A percentile compares a stretch with the other conserved stretches of the same genome.
Evolutionary conservation across 176 grass and related monocot species (phyloP).

Genomic region (Oryza brachyantha): DNA sequence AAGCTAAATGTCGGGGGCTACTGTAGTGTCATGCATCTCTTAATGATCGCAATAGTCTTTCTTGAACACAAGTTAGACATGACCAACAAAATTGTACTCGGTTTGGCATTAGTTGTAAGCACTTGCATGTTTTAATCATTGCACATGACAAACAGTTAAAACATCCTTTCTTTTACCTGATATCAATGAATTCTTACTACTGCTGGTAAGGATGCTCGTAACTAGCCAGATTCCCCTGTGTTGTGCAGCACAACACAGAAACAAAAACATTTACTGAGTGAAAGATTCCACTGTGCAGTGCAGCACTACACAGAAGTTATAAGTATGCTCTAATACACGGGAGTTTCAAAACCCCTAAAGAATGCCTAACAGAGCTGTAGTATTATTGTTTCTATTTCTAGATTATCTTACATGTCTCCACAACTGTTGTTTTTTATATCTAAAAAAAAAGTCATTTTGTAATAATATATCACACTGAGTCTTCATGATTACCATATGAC

Average conservation of each 20-base stretch:
- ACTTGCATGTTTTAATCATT: neutral
- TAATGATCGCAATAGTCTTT: neutral
- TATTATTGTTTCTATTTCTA: neutral
- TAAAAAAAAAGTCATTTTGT: no score
- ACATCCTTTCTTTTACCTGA: neutral
- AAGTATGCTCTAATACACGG: no score
- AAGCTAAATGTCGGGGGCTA: neutral
- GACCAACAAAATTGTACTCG: neutral
- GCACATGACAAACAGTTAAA: neutral
- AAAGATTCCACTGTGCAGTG: no score
- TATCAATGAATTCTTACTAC: no score
- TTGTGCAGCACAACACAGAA: neutral
- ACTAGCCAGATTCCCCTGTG: neutral
- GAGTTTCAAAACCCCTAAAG: no score
- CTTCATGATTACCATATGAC: neutral
- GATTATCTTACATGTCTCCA: neutral
- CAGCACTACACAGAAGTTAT: no score
- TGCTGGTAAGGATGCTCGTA: no score
- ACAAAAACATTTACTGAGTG: neutral
- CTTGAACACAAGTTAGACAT: neutral
- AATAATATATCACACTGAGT: neutral
- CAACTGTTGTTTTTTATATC: neutral
- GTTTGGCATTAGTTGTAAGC: neutral
- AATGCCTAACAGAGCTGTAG: neutral
- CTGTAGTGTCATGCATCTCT: conserved; percentile 4